phyloP scores from a whole-genome alignment of 2,329 filamentous ascomycete species.

The Chaetomiaceae sp. region DNA sequence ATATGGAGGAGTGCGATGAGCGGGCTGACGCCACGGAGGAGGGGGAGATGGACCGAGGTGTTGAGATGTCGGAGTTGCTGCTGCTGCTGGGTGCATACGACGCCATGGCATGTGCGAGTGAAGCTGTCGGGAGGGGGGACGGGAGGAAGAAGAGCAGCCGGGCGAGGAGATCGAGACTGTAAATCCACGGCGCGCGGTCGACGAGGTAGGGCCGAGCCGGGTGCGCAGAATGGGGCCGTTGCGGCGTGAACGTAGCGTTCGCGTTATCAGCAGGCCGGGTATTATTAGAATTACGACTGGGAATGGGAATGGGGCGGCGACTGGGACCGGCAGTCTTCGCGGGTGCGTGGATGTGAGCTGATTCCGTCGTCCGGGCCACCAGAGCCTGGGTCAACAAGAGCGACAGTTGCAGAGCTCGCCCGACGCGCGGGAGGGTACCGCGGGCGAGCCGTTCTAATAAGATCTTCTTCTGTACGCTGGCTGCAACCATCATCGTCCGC shows the following conservation, averaged over 20 bases:
- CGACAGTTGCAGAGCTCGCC: slow-evolving; percentile 17
- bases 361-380: slow-evolving; percentile 18
- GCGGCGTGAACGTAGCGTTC: slow-evolving; percentile 15
- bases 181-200: slow-evolving; percentile 20
- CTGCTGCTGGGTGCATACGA: slow-evolving; percentile 40
- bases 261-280: slow-evolving; percentile 6
- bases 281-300: slow-evolving; percentile 20
- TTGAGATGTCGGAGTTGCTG: slow-evolving; percentile 45
- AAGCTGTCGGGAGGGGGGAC: slow-evolving; percentile 12
- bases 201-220: slow-evolving; percentile 17
- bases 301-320: no score
- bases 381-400: slow-evolving; percentile 22
- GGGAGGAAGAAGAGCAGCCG: slow-evolving; percentile 19
- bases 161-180: slow-evolving; percentile 16
- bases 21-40: slow-evolving; percentile 42
- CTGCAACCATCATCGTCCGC: slow-evolving; percentile 17
- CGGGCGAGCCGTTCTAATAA: slow-evolving; percentile 21
- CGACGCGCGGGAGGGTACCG: slow-evolving; percentile 15
- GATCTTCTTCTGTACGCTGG: slow-evolving; percentile 17
- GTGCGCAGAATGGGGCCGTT: slow-evolving; percentile 16
- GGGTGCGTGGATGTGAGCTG: background rate
- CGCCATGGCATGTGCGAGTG: slow-evolving; percentile 34
- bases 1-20: slow-evolving; percentile 45
- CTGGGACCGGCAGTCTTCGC: slow-evolving; percentile 11
- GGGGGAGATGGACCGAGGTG: slow-evolving; percentile 49